A percentile compares a stretch with the other conserved stretches of the same genome.
Evolutionary conservation across 345 rosid species (phyloP).

Genomic region (Boechera stricta): DNA sequence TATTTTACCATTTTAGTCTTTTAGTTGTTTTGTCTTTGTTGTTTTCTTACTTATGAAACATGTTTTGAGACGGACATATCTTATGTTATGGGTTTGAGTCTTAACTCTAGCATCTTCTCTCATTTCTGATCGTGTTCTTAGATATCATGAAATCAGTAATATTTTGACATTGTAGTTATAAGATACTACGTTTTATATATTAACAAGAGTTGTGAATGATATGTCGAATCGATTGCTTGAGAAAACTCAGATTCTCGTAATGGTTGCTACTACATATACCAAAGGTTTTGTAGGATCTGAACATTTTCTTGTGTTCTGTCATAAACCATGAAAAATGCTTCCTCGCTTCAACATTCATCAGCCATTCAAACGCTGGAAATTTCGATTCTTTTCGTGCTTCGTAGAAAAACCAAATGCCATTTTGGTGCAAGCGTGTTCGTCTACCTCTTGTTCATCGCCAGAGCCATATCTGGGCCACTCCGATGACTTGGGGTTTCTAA

Average conservation of each 20-base stretch:
- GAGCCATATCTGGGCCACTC: conserved; percentile 35
- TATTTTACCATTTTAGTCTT: conserved; percentile 21
- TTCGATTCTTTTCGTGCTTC: conserved; percentile 33
- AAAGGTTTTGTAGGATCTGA: background rate
- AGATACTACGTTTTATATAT: background rate
- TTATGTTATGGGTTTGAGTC: conserved; percentile 30
- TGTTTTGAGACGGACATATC: conserved; percentile 25
- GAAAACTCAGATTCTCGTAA: background rate
- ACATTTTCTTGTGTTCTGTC: conserved; percentile 1
- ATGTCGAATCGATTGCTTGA: background rate
- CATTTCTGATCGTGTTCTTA: conserved; percentile 6
- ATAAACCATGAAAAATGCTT: conserved; percentile 32
- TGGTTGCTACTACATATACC: background rate
- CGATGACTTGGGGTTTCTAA: conserved; percentile 27
- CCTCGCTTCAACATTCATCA: conserved; percentile 30
- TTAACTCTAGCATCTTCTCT: background rate
- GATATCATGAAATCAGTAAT: background rate
- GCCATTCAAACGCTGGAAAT: conserved; percentile 33
- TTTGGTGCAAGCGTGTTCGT: conserved; percentile 26
- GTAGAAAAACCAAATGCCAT: conserved; percentile 38
- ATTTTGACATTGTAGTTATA: background rate
- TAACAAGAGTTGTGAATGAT: background rate
- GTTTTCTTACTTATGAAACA: conserved; percentile 29
- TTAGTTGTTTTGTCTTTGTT: conserved; percentile 30
- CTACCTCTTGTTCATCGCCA: conserved; percentile 24